Evolutionary conservation across 208 protist species (phyloP).

Genomic region (Herpetomonas muscarum): DNA sequence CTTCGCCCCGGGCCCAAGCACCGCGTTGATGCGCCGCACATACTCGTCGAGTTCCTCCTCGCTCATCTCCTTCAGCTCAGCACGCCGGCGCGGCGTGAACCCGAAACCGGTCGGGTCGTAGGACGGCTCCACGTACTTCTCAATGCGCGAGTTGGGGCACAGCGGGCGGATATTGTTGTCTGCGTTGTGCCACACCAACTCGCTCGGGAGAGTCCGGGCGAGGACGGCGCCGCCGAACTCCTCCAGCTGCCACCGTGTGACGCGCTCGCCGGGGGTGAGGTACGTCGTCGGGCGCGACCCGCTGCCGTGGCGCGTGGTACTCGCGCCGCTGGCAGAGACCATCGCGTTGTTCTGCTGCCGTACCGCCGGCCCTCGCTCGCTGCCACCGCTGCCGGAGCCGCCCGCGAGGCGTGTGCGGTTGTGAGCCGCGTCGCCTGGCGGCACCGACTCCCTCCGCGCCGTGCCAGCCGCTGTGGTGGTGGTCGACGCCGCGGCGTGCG

Average conservation of each 20-base stretch:
- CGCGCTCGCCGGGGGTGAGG: background rate
- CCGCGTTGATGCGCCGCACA: slow-evolving; percentile 48
- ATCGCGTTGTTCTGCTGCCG: background rate
- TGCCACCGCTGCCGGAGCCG: no score
- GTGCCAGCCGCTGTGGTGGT: no score
- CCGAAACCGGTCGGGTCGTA: slow-evolving; percentile 49
- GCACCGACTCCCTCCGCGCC: no score
- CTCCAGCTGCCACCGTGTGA: background rate
- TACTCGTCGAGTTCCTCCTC: slow-evolving; percentile 44
- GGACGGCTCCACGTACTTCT: slow-evolving; percentile 66
- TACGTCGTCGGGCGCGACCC: background rate
- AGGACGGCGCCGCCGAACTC: slow-evolving; percentile 3
- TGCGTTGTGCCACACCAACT: slow-evolving; percentile 56
- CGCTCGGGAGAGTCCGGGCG: slow-evolving; percentile 10
- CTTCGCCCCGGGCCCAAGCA: slow-evolving; percentile 23
- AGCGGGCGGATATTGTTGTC: slow-evolving; percentile 88
- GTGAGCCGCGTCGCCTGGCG: no score
- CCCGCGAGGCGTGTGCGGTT: no score
- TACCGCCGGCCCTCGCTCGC: no score
- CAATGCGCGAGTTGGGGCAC: slow-evolving; percentile 86
- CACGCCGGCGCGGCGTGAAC: slow-evolving; percentile 53
- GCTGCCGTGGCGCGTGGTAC: background rate
- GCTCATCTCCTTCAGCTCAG: slow-evolving; percentile 53
- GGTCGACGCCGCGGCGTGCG: no score
- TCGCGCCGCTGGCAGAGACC: background rate